A percentile compares a stretch with the other conserved stretches of the same genome.
These are phyloP conservation scores for Peribolospora baueri DNA, from an alignment of 768 basidiomycete genomes.

Conservation along the genomic window DNA sequence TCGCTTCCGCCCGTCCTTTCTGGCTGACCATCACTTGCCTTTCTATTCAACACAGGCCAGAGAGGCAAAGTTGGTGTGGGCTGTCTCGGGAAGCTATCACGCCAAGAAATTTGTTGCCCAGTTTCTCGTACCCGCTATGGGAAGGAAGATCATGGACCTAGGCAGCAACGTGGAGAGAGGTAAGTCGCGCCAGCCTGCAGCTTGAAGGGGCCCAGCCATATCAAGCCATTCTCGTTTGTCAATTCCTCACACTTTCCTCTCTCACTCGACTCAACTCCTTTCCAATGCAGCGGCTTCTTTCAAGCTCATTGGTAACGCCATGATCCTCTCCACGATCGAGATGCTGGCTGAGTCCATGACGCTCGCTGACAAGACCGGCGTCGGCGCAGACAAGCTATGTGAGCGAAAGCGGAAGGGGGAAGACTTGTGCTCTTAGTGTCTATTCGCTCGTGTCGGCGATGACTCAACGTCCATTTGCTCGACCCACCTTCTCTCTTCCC, in stretches of 20 bases:
- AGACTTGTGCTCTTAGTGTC: constrained; percentile 5
- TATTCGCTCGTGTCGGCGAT: constrained; percentile 13
- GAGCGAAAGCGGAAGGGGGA: constrained; percentile 1
- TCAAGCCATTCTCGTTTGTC: too few species aligned
- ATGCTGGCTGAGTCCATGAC: constrained; percentile 62
- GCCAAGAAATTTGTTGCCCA: constrained; percentile 59
- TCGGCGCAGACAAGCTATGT: constrained; percentile 35
- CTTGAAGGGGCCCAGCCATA: too few species aligned
- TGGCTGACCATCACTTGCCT: background rate
- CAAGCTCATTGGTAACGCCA: constrained; percentile 57
- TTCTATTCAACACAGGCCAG: constrained; percentile 15
- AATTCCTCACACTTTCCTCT: background rate
- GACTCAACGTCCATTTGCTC: constrained; percentile 25
- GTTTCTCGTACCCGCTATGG: constrained; percentile 54
- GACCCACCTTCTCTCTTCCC: constrained; percentile 1
- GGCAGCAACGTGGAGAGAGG: constrained; percentile 71
- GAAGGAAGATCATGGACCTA: constrained; percentile 43
- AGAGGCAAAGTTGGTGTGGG: constrained; percentile 38
- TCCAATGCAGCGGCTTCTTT: constrained; percentile 33
- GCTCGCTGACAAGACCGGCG: constrained; percentile 58
- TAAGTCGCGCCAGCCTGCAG: constrained; percentile 8
- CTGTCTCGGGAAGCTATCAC: constrained; percentile 56
- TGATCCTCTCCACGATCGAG: constrained; percentile 38
- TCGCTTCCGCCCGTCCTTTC: background rate
- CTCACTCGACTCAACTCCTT: background rate